These are phyloP conservation scores for Crithidia fasciculata DNA, from an alignment of 208 protist species.

Conservation along the genomic window DNA sequence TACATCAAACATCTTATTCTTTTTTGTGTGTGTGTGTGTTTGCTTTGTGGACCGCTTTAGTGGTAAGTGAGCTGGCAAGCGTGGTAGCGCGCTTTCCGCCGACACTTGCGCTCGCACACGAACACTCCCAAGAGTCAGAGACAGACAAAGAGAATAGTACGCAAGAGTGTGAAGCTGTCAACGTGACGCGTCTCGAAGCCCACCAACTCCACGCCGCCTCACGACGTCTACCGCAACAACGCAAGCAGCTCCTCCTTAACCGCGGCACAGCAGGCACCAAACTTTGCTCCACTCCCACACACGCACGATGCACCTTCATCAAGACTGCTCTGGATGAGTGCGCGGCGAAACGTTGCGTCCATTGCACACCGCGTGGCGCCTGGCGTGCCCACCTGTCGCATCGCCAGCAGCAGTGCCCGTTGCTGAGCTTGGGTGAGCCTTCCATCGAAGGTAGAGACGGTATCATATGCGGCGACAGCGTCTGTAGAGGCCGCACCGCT, in stretches of 20 bases:
- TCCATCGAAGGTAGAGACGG: background rate
- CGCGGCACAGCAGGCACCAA: constrained; percentile 47
- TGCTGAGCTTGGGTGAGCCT: constrained; percentile 14
- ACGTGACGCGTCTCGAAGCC: too few relatives aligned
- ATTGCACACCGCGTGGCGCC: constrained; percentile 55
- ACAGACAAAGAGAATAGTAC: too few relatives aligned
- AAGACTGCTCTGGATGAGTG: constrained; percentile 26
- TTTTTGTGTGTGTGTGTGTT: too few relatives aligned
- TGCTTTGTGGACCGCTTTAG: too few relatives aligned
- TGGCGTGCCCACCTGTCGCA: constrained; percentile 44
- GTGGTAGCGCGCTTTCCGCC: too few relatives aligned
- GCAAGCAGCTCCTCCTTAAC: constrained; percentile 42
- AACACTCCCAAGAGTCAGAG: too few relatives aligned
- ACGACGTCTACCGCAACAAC: background rate
- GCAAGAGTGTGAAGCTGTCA: too few relatives aligned
- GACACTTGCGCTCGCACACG: too few relatives aligned
- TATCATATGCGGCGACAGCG: background rate
- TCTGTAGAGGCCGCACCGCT: background rate
- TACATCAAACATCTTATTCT: too few relatives aligned
- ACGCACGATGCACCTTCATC: constrained; percentile 27
- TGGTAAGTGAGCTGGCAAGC: too few relatives aligned
- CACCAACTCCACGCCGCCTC: too few relatives aligned
- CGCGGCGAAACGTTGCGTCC: constrained; percentile 39
- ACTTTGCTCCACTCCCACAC: constrained; percentile 57
- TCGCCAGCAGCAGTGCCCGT: constrained; percentile 24